phyloP scores from a whole-genome alignment of 352 stramenopile genomes.

The Pythium vanterpoolii region DNA sequence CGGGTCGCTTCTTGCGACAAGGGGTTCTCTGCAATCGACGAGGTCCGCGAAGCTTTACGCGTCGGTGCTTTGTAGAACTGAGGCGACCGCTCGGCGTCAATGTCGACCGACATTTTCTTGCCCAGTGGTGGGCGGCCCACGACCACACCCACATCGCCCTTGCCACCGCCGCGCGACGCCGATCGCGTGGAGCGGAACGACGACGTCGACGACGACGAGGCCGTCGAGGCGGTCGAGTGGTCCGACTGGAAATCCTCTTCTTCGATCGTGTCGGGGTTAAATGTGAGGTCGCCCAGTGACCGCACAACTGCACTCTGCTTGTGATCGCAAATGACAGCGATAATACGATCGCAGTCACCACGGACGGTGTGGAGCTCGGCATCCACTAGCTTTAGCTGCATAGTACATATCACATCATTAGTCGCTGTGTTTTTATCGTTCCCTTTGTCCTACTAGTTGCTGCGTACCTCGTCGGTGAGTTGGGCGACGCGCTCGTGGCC shows the following conservation, averaged over 20 bases:
- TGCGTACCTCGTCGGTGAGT: constrained; percentile 41
- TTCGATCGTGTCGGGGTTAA: constrained; percentile 14
- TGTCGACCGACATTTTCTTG: constrained; percentile 29
- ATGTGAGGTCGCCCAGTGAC: constrained; percentile 14
- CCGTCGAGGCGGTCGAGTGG: constrained; percentile 26
- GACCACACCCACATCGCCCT: not conserved
- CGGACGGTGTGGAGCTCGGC: constrained; percentile 14
- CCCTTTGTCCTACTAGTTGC: not conserved
- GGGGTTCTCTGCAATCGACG: not conserved
- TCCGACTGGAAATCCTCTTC: constrained; percentile 28
- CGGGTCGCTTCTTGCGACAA: not conserved
- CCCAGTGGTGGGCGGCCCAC: constrained; percentile 8
- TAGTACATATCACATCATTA: not conserved
- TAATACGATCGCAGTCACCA: constrained; percentile 24
- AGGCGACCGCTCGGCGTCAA: constrained; percentile 14
- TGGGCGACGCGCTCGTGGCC: constrained; percentile 39
- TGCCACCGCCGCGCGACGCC: not conserved
- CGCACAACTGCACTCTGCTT: constrained; percentile 19
- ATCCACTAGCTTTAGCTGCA: constrained; percentile 25
- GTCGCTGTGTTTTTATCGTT: not conserved
- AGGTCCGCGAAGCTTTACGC: not conserved
- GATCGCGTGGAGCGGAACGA: constrained; percentile 21
- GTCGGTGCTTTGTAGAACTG: not conserved
- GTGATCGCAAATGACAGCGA: constrained; percentile 22
- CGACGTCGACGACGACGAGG: constrained; percentile 20